A percentile compares a stretch with the other conserved stretches of the same genome.
These are phyloP conservation scores for Eruca vesicaria DNA, from an alignment of 441 rosid genomes.

Conservation along the genomic window DNA sequence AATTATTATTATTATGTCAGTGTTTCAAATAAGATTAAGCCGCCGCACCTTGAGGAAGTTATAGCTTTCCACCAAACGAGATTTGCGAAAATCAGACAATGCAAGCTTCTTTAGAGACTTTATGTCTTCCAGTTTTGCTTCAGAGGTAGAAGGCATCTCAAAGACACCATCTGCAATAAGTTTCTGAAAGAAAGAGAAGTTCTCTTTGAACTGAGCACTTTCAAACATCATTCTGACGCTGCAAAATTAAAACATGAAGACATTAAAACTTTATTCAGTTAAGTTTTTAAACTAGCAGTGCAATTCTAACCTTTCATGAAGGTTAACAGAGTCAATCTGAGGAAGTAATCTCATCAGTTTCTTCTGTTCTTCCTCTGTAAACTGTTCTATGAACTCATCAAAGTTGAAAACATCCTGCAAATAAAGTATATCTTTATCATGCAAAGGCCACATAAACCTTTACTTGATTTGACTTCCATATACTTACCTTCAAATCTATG, in stretches of 20 bases:
- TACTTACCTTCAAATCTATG: conserved; percentile 64
- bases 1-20: neutral
- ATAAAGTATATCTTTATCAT: neutral
- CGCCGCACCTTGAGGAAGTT: conserved; percentile 61
- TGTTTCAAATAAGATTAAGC: conserved; percentile 16
- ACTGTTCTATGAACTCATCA: conserved; percentile 63
- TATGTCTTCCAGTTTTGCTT: conserved; percentile 53
- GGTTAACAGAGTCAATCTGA: conserved; percentile 52
- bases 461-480: neutral
- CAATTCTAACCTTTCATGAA: conserved; percentile 58
- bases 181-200: conserved; percentile 63
- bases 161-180: conserved; percentile 82
- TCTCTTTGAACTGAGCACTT: conserved; percentile 83
- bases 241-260: conserved; percentile 32
- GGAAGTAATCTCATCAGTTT: conserved; percentile 72
- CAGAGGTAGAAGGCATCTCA: conserved; percentile 48
- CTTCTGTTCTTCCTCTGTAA: conserved; percentile 84
- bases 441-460: neutral
- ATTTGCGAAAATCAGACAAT: conserved; percentile 53
- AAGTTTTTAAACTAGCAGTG: neutral
- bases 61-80: conserved; percentile 72
- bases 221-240: conserved; percentile 77
- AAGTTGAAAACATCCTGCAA: conserved; percentile 80
- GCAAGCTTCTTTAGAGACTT: conserved; percentile 62
- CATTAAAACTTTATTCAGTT: neutral